A percentile compares a stretch with the other conserved stretches of the same genome.
Evolutionary conservation across 1,139 yeast genomes (phyloP).

Genomic region (Saccharomyces hybrid): DNA sequence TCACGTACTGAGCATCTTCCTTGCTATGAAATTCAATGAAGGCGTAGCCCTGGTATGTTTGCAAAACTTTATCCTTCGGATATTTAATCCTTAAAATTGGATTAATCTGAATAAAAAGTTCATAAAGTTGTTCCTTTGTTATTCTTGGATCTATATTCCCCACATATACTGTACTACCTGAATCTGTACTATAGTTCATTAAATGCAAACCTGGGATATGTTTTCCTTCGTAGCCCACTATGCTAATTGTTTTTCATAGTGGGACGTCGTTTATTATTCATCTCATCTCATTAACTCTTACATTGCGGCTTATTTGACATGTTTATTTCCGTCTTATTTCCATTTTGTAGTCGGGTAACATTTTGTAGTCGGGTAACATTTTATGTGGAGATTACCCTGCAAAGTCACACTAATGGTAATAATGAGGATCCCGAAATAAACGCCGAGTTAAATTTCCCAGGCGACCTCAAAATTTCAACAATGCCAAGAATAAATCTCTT

Average conservation of each 20-base stretch:
- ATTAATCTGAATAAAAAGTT: slow-evolving; percentile 77
- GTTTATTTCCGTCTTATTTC: slow-evolving; percentile 2
- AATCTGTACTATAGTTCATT: slow-evolving; percentile 32
- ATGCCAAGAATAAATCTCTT: not conserved
- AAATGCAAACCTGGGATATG: not conserved
- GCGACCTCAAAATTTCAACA: not conserved
- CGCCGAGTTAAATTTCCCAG: not conserved
- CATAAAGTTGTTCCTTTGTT: slow-evolving; percentile 62
- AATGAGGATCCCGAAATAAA: not conserved
- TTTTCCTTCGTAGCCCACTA: not conserved
- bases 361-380: not conserved
- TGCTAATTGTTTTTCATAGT: not conserved
- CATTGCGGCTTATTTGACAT: not conserved
- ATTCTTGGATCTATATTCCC: slow-evolving; percentile 78
- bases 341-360: slow-evolving; percentile 2
- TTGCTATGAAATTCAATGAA: slow-evolving; percentile 63
- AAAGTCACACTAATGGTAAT: too few species aligned
- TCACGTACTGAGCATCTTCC: slow-evolving; percentile 66
- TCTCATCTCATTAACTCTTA: not conserved
- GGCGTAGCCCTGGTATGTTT: slow-evolving; percentile 79
- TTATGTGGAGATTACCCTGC: too few species aligned
- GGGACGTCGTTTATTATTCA: not conserved
- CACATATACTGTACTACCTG: slow-evolving; percentile 64
- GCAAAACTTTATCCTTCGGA: slow-evolving; percentile 70
- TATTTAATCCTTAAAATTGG: slow-evolving; percentile 64